These are phyloP conservation scores for Aurifilum marmelostoma DNA, from an alignment of 2,329 filamentous ascomycete genomes.

Conservation along the genomic window DNA sequence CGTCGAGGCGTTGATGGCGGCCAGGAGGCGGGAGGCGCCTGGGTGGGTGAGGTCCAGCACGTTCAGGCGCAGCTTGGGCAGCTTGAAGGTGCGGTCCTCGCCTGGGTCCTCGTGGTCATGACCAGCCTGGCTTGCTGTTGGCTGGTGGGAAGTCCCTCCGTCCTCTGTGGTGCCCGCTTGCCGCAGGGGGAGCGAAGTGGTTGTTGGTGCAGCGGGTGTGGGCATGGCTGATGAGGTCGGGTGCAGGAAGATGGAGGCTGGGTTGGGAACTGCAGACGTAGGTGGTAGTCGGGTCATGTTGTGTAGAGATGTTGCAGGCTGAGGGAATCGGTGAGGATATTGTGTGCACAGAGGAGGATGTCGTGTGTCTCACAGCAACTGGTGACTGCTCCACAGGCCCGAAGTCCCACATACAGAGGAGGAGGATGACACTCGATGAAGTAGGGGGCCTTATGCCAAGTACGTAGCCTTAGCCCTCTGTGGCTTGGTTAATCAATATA, in stretches of 20 bases:
- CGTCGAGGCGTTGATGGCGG: constrained; percentile 62
- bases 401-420: not conserved
- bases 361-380: not conserved
- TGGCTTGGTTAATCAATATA: not conserved
- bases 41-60: constrained; percentile 61
- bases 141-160: not conserved
- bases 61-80: constrained; percentile 63
- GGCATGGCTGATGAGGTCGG: constrained; percentile 36
- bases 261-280: constrained; percentile 39
- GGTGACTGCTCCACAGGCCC: not conserved
- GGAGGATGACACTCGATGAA: not conserved
- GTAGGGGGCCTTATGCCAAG: not conserved
- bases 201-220: constrained; percentile 21
- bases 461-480: not conserved
- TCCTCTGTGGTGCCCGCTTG: not conserved
- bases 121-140: constrained; percentile 7
- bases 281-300: constrained; percentile 30
- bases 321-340: not conserved
- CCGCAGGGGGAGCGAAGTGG: constrained; percentile 30
- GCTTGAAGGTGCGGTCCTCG: constrained; percentile 39
- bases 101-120: not conserved
- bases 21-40: constrained; percentile 69
- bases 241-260: constrained; percentile 38
- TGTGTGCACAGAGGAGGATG: not conserved
- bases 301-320: not conserved